phyloP scores from a whole-genome alignment of 2,329 filamentous ascomycete species.

The Alternaria novae-zelandiae region DNA sequence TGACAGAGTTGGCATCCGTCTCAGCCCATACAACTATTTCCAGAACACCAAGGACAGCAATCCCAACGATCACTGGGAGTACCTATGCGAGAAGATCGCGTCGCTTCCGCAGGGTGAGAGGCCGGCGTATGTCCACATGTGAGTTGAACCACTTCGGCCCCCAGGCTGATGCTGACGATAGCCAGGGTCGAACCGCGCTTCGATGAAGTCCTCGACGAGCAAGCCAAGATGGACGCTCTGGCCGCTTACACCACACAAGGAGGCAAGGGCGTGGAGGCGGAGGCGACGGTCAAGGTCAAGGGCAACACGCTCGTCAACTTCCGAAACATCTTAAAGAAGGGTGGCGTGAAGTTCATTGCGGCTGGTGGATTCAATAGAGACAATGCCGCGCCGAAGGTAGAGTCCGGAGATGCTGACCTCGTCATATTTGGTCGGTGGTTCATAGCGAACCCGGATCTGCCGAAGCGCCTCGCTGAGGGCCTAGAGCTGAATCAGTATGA shows the following conservation, averaged over 20 bases:
- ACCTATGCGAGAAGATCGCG: constrained; percentile 52
- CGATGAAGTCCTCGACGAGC: constrained; percentile 45
- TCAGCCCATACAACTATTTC: constrained; percentile 47
- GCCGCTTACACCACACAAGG: constrained; percentile 42
- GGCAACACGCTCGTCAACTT: constrained; percentile 42
- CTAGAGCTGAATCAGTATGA: constrained; percentile 50
- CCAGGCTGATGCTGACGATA: constrained; percentile 8
- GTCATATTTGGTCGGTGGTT: constrained; percentile 56
- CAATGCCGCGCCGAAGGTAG: constrained; percentile 59
- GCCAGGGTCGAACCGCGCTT: constrained; percentile 47
- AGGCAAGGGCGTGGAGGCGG: constrained; percentile 38
- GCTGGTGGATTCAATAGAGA: constrained; percentile 62
- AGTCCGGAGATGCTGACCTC: constrained; percentile 48
- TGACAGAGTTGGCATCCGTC: constrained; percentile 42
- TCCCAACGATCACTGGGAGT: constrained; percentile 54
- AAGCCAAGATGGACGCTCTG: constrained; percentile 49
- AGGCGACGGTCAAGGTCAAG: constrained; percentile 35
- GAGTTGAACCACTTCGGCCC: constrained; percentile 5
- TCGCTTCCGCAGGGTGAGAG: constrained; percentile 35
- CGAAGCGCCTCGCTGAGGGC: constrained; percentile 50
- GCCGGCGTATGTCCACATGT: constrained; percentile 47
- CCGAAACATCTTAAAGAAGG: constrained; percentile 56
- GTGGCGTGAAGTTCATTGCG: constrained; percentile 61
- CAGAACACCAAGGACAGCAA: constrained; percentile 53
- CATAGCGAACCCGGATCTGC: constrained; percentile 56